Conservation (phyloP, 768 basidiomycete species). For the Boletus eberwhitei region DNA sequence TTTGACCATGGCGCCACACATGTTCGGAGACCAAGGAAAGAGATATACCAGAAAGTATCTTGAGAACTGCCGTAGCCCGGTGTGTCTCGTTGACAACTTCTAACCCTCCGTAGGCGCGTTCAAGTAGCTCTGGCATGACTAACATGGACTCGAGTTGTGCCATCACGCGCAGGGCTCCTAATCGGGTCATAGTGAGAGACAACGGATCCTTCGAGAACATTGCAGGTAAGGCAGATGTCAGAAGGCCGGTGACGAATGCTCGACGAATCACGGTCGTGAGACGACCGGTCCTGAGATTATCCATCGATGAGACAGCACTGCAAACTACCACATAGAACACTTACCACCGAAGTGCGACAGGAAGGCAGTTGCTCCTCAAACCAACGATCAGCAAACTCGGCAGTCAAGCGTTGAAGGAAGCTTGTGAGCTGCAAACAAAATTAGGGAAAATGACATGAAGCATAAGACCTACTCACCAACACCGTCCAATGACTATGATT, state of each 20-base stretch:
- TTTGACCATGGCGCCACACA: constrained; percentile 83
- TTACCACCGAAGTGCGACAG: constrained; percentile 78
- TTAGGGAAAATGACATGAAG: constrained; percentile 6
- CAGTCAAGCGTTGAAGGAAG: constrained; percentile 72
- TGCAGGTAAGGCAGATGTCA: constrained; percentile 83
- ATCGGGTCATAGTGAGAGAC: constrained; percentile 81
- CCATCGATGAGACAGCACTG: not conserved
- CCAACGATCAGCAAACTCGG: constrained; percentile 78
- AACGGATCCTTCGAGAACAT: constrained; percentile 88
- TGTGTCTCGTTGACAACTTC: constrained; percentile 95
- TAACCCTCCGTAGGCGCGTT: constrained; percentile 87
- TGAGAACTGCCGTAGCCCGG: constrained; percentile 86
- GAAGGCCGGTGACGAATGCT: constrained; percentile 74
- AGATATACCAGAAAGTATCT: constrained; percentile 74
- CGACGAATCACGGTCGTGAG: constrained; percentile 79
- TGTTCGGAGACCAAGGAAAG: constrained; percentile 73
- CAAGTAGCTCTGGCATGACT: constrained; percentile 88
- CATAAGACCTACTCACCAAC: constrained; percentile 13
- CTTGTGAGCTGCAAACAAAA: constrained; percentile 55
- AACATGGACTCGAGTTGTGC: constrained; percentile 78
- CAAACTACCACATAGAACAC: not conserved
- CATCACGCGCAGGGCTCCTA: constrained; percentile 71
- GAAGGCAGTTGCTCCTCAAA: constrained; percentile 70
- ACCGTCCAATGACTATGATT: constrained; percentile 84
- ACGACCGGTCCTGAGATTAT: constrained; percentile 53